Conservation (phyloP, 176 grass and related monocot genomes). For the Oryza longistaminata region DNA sequence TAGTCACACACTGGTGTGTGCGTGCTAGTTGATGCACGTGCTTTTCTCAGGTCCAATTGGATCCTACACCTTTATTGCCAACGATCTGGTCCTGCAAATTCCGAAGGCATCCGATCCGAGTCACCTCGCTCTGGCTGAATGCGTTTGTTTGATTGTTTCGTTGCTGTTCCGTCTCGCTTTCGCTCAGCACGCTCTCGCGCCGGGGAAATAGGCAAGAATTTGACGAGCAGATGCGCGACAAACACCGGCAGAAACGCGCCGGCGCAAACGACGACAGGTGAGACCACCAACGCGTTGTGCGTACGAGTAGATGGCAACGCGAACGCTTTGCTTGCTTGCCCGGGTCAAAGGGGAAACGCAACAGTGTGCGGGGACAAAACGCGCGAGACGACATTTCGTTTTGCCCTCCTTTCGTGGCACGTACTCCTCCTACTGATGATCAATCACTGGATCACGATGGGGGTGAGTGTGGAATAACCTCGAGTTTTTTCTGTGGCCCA, state of each 20-base stretch:
- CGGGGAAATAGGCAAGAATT: not conserved
- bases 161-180: not conserved
- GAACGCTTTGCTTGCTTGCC: constrained; percentile 2
- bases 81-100: not conserved
- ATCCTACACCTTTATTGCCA: not conserved
- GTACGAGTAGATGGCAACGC: not conserved
- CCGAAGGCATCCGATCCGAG: constrained; percentile 14
- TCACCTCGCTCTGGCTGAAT: constrained; percentile 13
- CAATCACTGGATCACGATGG: not conserved
- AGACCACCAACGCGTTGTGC: not conserved
- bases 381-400: not conserved
- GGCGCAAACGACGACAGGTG: not conserved
- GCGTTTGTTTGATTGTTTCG: not conserved
- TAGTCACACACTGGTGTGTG: not conserved
- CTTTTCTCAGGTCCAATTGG: not conserved
- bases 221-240: too few species aligned
- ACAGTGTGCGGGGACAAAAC: not conserved
- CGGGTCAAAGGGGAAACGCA: constrained; percentile 34
- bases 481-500: not conserved
- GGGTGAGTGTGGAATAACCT: too few species aligned
- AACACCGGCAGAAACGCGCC: not conserved
- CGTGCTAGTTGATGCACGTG: not conserved
- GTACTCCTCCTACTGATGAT: too few species aligned
- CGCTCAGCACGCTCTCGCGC: not conserved
- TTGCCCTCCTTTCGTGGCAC: not conserved